These are phyloP conservation scores for Quercus robur DNA, from an alignment of 306 rosid genomes.

Conservation along the genomic window DNA sequence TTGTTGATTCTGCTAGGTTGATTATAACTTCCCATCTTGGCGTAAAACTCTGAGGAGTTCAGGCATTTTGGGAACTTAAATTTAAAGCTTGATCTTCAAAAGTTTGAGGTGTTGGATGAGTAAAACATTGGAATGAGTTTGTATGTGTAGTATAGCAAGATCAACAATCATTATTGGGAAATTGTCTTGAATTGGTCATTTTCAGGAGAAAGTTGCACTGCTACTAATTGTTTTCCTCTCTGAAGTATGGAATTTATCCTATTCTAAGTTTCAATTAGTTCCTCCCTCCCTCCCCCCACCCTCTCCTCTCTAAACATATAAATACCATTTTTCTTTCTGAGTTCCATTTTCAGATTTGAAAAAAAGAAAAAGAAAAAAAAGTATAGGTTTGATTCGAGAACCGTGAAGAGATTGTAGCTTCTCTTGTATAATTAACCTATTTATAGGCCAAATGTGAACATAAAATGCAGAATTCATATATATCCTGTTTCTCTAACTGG, in stretches of 20 bases:
- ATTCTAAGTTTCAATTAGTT: background rate
- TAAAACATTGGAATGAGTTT: background rate
- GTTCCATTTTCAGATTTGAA: background rate
- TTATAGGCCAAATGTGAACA: slow-evolving; percentile 8
- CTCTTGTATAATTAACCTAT: background rate
- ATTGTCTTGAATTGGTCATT: background rate
- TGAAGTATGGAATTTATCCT: background rate
- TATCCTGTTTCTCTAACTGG: slow-evolving; percentile 22
- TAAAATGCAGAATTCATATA: background rate
- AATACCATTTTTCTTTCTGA: background rate
- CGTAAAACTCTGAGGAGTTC: no score
- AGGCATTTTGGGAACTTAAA: background rate
- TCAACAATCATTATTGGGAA: background rate
- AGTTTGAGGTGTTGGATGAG: background rate
- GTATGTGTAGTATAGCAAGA: no score
- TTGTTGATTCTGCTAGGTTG: background rate
- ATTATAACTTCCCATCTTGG: no score
- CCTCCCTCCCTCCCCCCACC: no score
- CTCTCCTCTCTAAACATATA: no score
- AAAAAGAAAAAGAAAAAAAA: background rate
- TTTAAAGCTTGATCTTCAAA: background rate
- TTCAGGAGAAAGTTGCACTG: background rate
- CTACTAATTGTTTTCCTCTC: background rate
- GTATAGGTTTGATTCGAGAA: background rate
- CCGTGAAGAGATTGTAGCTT: slow-evolving; percentile 8